Base-by-base conservation (phyloP, 352 stramenopile species). In the Labyrinthula sp. region DNA sequence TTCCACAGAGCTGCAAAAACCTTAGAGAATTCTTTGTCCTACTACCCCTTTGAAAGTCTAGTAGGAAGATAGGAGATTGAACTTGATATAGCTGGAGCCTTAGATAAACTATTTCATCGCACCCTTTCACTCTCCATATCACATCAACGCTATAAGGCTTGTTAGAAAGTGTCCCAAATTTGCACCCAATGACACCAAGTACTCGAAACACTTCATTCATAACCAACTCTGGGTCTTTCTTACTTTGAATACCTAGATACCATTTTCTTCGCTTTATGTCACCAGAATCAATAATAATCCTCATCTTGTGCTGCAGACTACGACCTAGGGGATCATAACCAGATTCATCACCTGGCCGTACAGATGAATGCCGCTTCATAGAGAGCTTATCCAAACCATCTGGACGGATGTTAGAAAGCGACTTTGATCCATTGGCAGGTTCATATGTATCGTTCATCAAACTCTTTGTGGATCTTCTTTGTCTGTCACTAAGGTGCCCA, bases 161-260 rank as follows among this genome's bases (percentile, higher is more conserved):
- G 7, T 93, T 66, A 14, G 91, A 75, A 10, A 35, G 31, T 17
- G 40, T 45, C 20, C 92, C 77, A 87, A 88, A 97, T 57, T 95
- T 79, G 58, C 90, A 97, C 39, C 84, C 74, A 21, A 97, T 68
- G 37, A 89, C 75, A 46, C 86, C 76, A 3, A 97, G 67, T 20
- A 87, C 86, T 61, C 95, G 94, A 70, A 96, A 97, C 17, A 99
- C 89, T 62, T 99, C 89, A 14, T 77, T 95, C 87, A 99, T 97
- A 25, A 99, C 88, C 57, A 95, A 84, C 25, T 82, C 85, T 8
- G 89, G 86, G 52, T 99, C 87, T 64, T 96, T 97, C 63, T 95
- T 95, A 56, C 77, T 93, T 71, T 99, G 89, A 59, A 99, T 96
- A 30, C 89, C 89, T 39, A 99, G 57, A 59, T 96, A 97, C 89